These are phyloP conservation scores for Diplodia seriata DNA, from an alignment of 2,329 filamentous ascomycete species.

Conservation along the genomic window DNA sequence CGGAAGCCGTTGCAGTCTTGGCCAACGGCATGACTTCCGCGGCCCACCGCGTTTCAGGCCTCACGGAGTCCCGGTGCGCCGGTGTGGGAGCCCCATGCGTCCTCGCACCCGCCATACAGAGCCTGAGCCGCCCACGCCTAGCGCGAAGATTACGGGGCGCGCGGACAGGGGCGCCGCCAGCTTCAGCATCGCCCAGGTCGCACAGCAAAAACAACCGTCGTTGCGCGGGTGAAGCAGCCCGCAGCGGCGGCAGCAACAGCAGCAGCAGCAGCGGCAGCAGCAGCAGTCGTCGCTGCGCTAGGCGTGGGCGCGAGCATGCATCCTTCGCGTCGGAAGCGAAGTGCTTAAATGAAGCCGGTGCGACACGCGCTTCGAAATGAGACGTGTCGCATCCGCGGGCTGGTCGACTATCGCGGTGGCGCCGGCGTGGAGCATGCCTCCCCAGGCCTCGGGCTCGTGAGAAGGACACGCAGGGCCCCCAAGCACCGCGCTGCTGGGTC, in stretches of 20 bases:
- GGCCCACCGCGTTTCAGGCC: conserved; percentile 17
- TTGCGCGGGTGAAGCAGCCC: background rate
- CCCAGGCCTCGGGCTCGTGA: background rate
- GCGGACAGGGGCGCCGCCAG: background rate
- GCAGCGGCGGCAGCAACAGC: background rate
- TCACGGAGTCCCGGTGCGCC: conserved; percentile 17
- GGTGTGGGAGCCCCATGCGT: conserved; percentile 15
- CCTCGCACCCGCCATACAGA: background rate
- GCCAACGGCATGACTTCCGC: conserved; percentile 28
- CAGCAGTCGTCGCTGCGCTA: background rate
- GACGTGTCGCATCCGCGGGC: conserved; percentile 12
- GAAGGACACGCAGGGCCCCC: background rate
- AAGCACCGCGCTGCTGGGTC: conserved; percentile 12
- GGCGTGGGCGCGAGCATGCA: conserved; percentile 21
- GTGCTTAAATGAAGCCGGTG: conserved; percentile 27
- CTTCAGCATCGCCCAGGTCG: background rate
- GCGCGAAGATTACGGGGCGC: background rate
- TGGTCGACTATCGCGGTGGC: conserved; percentile 11
- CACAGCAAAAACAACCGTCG: background rate
- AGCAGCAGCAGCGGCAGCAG: background rate
- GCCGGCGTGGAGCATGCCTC: background rate
- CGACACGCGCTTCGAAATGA: conserved; percentile 16
- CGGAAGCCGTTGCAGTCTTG: conserved; percentile 4
- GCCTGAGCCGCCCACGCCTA: background rate
- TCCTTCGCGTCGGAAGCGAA: conserved; percentile 27